These are phyloP conservation scores for Tephrocybe sp. DNA, from an alignment of 768 basidiomycete genomes.

Conservation along the genomic window DNA sequence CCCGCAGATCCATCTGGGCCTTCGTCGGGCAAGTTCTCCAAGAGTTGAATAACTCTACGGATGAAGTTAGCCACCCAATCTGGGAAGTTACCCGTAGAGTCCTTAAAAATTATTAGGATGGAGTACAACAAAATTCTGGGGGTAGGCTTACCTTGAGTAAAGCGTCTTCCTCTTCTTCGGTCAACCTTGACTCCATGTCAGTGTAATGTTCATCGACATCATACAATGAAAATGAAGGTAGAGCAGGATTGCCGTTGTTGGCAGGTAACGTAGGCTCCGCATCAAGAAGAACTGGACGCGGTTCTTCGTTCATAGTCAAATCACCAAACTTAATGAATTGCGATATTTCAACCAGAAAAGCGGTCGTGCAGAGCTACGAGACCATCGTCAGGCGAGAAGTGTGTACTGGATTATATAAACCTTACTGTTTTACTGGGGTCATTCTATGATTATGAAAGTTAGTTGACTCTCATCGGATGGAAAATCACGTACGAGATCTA, in stretches of 20 bases:
- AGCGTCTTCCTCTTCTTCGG: constrained; percentile 67
- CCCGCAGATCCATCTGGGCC: constrained; percentile 60
- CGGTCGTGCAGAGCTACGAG: constrained; percentile 64
- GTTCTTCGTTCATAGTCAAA: constrained; percentile 39
- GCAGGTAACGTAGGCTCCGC: constrained; percentile 31
- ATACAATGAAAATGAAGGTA: constrained; percentile 36
- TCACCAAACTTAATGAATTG: constrained; percentile 76
- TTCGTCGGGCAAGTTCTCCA: constrained; percentile 87
- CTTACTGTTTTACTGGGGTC: constrained; percentile 76
- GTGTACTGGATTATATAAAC: constrained; percentile 2
- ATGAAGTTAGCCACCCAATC: constrained; percentile 86
- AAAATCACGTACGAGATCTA: constrained; percentile 64
- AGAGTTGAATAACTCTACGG: constrained; percentile 70
- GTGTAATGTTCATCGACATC: constrained; percentile 34
- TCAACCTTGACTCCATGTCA: constrained; percentile 40
- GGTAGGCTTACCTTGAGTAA: constrained; percentile 44
- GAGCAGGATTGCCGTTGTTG: constrained; percentile 17
- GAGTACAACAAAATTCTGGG: background rate
- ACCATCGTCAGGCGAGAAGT: constrained; percentile 9
- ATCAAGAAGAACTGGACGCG: constrained; percentile 25
- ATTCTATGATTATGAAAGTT: constrained; percentile 42
- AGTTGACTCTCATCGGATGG: background rate
- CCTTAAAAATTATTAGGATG: constrained; percentile 24
- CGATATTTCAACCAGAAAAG: constrained; percentile 71
- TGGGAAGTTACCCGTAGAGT: constrained; percentile 71